Evolutionary conservation across 768 basidiomycete species (phyloP).

Genomic region (Phylloporus rhodoxanthus): DNA sequence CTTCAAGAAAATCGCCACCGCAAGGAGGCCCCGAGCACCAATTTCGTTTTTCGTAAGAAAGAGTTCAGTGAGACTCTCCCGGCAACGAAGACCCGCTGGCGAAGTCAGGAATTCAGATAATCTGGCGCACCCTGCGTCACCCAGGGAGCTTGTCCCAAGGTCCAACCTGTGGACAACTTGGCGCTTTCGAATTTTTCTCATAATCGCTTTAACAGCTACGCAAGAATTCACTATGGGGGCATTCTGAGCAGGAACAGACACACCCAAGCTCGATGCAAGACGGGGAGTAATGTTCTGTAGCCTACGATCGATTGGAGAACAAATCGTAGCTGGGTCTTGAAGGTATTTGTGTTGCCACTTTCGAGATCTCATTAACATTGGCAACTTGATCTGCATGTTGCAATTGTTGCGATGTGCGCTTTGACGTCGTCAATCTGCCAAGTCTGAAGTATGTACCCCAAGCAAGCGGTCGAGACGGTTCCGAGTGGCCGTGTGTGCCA

Average conservation of each 20-base stretch:
- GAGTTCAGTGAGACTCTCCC: constrained; percentile 43
- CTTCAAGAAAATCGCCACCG: constrained; percentile 47
- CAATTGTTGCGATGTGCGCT: neutral
- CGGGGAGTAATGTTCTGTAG: constrained; percentile 26
- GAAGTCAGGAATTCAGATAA: constrained; percentile 54
- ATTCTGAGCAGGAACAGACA: neutral
- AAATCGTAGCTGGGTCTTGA: constrained; percentile 28
- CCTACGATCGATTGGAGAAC: constrained; percentile 17
- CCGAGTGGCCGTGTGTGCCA: constrained; percentile 11
- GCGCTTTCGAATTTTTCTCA: constrained; percentile 41
- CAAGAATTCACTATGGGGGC: neutral
- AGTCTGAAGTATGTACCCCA: neutral
- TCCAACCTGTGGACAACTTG: constrained; percentile 46
- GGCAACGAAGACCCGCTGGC: constrained; percentile 38
- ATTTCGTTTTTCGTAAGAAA: constrained; percentile 53
- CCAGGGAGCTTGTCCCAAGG: constrained; percentile 51
- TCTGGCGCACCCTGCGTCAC: constrained; percentile 50
- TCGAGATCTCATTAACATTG: constrained; percentile 11
- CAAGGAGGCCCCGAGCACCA: constrained; percentile 47
- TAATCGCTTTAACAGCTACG: constrained; percentile 48
- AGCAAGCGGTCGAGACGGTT: constrained; percentile 1
- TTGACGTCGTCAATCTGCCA: neutral
- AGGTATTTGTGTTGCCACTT: constrained; percentile 24
- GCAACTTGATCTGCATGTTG: constrained; percentile 24
- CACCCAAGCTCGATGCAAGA: constrained; percentile 27